These are phyloP conservation scores for Ganoderma resinaceum DNA, from an alignment of 1,284 basidiomycete genomes.

Conservation along the genomic window DNA sequence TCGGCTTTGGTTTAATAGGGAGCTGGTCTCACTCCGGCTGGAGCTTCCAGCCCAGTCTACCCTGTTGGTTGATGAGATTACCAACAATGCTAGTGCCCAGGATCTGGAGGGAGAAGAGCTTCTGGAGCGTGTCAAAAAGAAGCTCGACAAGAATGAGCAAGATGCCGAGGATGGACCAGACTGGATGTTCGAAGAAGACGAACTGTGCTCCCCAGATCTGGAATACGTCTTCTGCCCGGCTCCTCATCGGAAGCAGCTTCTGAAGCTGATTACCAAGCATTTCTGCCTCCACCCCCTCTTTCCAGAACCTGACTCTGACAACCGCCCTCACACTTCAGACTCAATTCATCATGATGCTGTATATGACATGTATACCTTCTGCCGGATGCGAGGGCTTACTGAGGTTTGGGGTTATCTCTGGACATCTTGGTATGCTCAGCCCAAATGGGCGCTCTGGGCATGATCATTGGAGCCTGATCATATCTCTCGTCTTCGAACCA, in stretches of 20 bases:
- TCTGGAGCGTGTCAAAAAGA: not conserved
- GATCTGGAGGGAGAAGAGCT: not conserved
- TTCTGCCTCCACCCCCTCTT: conserved; percentile 26
- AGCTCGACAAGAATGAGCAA: not conserved
- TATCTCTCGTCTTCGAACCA: conserved; percentile 25
- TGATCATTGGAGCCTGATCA: conserved; percentile 8
- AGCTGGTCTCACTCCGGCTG: not conserved
- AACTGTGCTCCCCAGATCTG: not conserved
- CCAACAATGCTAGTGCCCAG: not conserved
- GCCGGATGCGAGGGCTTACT: conserved; percentile 14
- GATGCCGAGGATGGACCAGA: not conserved
- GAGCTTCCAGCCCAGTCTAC: not conserved
- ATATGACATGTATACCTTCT: conserved; percentile 27
- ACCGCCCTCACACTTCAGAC: not conserved
- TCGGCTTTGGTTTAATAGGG: not conserved
- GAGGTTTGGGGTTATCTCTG: conserved; percentile 33
- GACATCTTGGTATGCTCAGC: conserved; percentile 25
- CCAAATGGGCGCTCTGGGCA: conserved; percentile 27
- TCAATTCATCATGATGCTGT: conserved; percentile 23
- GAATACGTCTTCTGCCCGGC: conserved; percentile 26
- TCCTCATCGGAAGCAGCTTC: conserved; percentile 20
- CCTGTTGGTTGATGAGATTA: not conserved
- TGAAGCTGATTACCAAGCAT: conserved; percentile 26
- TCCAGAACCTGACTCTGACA: conserved; percentile 23
- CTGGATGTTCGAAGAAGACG: not conserved